Evolutionary conservation across 345 rosid species (phyloP).

Genomic region (Bruguiera gymnorhiza): DNA sequence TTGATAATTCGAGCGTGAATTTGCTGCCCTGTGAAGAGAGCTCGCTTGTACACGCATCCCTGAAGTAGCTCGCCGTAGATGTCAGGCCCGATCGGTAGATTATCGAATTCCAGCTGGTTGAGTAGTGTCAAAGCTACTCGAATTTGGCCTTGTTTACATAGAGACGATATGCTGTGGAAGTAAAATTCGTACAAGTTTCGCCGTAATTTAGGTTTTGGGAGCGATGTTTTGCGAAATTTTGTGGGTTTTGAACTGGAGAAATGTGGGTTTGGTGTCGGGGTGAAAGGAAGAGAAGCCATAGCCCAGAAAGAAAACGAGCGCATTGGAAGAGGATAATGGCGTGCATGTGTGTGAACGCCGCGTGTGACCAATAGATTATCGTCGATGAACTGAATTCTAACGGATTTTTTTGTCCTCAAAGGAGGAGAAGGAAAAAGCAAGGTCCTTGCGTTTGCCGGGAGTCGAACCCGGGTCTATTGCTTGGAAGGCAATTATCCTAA

Average conservation of each 20-base stretch:
- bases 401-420: no score
- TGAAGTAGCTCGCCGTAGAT: constrained; percentile 67
- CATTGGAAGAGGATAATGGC: not conserved
- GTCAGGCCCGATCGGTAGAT: constrained; percentile 48
- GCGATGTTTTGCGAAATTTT: constrained; percentile 3
- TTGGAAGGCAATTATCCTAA: constrained; percentile 91
- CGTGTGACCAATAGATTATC: not conserved
- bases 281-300: constrained; percentile 38
- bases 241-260: not conserved
- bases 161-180: constrained; percentile 44
- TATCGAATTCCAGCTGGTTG: constrained; percentile 45
- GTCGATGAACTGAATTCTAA: no score
- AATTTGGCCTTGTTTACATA: constrained; percentile 54
- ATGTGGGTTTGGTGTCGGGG: constrained; percentile 7
- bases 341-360: no score
- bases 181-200: constrained; percentile 28
- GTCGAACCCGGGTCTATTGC: constrained; percentile 88
- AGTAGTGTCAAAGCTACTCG: constrained; percentile 53
- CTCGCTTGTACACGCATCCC: constrained; percentile 63
- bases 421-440: no score
- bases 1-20: constrained; percentile 71
- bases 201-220: not conserved
- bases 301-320: not conserved
- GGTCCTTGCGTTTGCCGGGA: constrained; percentile 46
- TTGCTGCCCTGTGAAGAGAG: constrained; percentile 52